phyloP scores from a whole-genome alignment of 192 early-diverging fungal genomes.

The Kickxella alabastrina region DNA sequence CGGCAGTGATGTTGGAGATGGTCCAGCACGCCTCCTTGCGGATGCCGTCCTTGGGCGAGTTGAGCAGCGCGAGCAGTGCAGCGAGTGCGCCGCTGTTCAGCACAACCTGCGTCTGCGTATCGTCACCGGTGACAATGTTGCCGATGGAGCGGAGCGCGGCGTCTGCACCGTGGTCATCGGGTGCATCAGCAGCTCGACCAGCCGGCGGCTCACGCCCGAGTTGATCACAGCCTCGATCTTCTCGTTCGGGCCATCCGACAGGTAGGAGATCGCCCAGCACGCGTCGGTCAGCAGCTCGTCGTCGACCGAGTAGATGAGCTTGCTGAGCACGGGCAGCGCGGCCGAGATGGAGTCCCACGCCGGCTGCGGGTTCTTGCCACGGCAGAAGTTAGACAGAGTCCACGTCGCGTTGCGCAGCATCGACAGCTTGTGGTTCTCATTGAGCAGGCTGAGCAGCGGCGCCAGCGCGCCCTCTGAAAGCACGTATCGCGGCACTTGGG shows the following conservation, averaged over 20 bases:
- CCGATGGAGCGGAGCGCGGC: slow-evolving; percentile 96
- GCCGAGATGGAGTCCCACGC: slow-evolving; percentile 82
- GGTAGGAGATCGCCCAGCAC: slow-evolving; percentile 99
- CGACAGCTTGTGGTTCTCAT: slow-evolving; percentile 87
- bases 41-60: slow-evolving; percentile 89
- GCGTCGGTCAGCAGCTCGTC: slow-evolving; percentile 96
- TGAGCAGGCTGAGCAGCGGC: slow-evolving; percentile 84
- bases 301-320: slow-evolving; percentile 85
- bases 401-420: slow-evolving; percentile 99
- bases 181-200: slow-evolving; percentile 92
- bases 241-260: slow-evolving; percentile 95
- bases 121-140: slow-evolving; percentile 99
- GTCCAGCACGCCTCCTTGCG: slow-evolving; percentile 99
- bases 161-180: slow-evolving; percentile 88
- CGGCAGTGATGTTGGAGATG: slow-evolving; percentile 98
- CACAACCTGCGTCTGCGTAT: slow-evolving; percentile 93
- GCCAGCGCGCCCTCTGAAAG: slow-evolving; percentile 74
- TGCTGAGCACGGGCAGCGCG: slow-evolving; percentile 83
- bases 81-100: slow-evolving; percentile 84
- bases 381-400: slow-evolving; percentile 98
- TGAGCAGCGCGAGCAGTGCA: slow-evolving; percentile 77
- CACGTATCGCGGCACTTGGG: slow-evolving; percentile 88
- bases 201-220: slow-evolving; percentile 85
- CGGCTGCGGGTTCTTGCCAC: slow-evolving; percentile 95
- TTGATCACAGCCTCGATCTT: slow-evolving; percentile 99